A percentile compares a stretch with the other conserved stretches of the same genome.
Conservation (phyloP, 148 eudicot genomes). For the Selenicereus undatus region DNA sequence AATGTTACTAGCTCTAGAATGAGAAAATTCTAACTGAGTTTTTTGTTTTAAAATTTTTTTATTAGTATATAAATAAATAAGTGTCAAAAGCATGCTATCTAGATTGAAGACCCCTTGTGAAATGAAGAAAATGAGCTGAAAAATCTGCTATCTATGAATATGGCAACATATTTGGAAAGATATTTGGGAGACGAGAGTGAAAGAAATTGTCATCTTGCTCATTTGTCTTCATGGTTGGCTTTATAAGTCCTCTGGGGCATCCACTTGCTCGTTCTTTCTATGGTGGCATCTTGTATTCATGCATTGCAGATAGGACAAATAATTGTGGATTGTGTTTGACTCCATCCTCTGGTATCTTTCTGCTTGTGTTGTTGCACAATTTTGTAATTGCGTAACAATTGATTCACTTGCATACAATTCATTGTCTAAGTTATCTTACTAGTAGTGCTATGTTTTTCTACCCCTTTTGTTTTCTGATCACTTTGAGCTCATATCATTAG, state of each 20-base stretch:
- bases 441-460: not conserved
- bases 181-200: not conserved
- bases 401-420: not conserved
- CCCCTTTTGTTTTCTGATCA: not conserved
- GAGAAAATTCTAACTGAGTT: not conserved
- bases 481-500: not conserved
- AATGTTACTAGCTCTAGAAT: not conserved
- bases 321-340: not conserved
- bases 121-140: not conserved
- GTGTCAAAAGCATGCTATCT: not conserved
- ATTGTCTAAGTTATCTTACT: not conserved
- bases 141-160: not conserved
- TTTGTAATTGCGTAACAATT: not conserved
- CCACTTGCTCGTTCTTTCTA: not conserved
- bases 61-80: too few relatives aligned
- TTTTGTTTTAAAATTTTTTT: too few relatives aligned
- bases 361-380: not conserved
- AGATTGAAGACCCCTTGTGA: not conserved
- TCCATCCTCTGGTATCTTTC: not conserved
- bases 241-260: not conserved
- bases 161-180: not conserved
- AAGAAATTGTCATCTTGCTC: not conserved
- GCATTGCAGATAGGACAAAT: constrained; percentile 8
- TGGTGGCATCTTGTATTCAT: not conserved
- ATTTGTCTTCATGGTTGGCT: not conserved